phyloP scores from a whole-genome alignment of 2,329 filamentous ascomycete species.

The Talaromyces islandicus region DNA sequence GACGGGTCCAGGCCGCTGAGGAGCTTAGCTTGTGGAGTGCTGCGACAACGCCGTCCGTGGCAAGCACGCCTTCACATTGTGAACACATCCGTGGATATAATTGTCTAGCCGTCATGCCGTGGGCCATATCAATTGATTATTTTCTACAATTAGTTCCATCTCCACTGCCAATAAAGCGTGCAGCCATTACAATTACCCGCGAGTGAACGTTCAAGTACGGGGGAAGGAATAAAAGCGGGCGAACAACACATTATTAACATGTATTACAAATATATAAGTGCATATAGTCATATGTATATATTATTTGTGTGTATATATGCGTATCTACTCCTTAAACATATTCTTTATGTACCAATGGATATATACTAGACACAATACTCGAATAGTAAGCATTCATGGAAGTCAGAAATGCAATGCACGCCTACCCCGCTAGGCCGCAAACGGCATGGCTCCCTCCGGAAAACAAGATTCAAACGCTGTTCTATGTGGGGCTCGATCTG shows the following conservation, averaged over 20 bases:
- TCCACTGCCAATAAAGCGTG: background rate
- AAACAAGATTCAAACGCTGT: conserved; percentile 6
- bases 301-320: too few relatives aligned
- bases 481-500: background rate
- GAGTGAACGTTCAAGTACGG: too few relatives aligned
- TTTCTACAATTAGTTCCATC: too few relatives aligned
- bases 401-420: background rate
- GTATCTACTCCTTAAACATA: background rate
- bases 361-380: background rate
- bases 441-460: background rate
- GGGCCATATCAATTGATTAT: background rate
- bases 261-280: too few relatives aligned
- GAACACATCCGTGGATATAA: background rate
- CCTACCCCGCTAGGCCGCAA: background rate
- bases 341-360: background rate
- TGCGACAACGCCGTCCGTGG: too few relatives aligned
- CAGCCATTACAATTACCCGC: too few relatives aligned
- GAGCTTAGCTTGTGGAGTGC: background rate
- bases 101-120: background rate
- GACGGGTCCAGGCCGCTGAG: background rate
- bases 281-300: too few relatives aligned
- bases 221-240: too few relatives aligned
- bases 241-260: too few relatives aligned
- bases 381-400: background rate
- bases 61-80: too few relatives aligned